Evolutionary conservation across 345 rosid genomes (phyloP).

Genomic region (Ceriops zippeliana): DNA sequence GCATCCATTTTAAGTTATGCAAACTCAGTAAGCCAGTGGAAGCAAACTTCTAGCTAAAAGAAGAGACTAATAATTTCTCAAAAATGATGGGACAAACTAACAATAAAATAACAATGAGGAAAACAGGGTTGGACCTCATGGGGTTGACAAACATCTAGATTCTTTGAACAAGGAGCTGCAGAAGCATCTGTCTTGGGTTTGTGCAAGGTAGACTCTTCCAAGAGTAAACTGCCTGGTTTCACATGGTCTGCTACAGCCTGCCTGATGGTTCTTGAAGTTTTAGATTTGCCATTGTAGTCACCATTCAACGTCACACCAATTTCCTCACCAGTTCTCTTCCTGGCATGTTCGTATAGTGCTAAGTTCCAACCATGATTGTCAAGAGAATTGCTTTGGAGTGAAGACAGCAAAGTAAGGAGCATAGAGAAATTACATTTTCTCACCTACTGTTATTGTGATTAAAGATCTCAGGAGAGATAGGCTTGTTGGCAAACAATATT

Average conservation of each 20-base stretch:
- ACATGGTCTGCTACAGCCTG: constrained; percentile 27
- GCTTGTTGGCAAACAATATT: constrained; percentile 70
- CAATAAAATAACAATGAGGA: background rate
- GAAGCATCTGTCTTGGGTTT: constrained; percentile 27
- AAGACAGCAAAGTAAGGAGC: constrained; percentile 4
- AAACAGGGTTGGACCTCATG: constrained; percentile 31
- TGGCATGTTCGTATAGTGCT: constrained; percentile 22
- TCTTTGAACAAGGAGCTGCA: constrained; percentile 31
- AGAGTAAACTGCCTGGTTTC: constrained; percentile 28
- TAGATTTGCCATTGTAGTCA: constrained; percentile 41
- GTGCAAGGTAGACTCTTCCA: constrained; percentile 29
- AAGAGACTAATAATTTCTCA: background rate
- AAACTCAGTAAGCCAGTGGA: background rate
- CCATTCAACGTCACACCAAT: constrained; percentile 40
- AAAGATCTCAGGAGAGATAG: constrained; percentile 28
- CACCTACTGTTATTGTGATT: constrained; percentile 45
- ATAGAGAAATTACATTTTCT: constrained; percentile 17
- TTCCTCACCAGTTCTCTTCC: constrained; percentile 50
- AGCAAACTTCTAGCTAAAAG: constrained; percentile 4
- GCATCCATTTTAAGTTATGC: background rate
- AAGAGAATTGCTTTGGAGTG: background rate
- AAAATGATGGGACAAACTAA: background rate
- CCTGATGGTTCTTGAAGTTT: constrained; percentile 23
- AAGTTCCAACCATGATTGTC: constrained; percentile 1
- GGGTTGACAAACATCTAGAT: constrained; percentile 22